These are phyloP conservation scores for Pulveroboletus ravenelii DNA, from an alignment of 768 basidiomycete species.

Conservation along the genomic window DNA sequence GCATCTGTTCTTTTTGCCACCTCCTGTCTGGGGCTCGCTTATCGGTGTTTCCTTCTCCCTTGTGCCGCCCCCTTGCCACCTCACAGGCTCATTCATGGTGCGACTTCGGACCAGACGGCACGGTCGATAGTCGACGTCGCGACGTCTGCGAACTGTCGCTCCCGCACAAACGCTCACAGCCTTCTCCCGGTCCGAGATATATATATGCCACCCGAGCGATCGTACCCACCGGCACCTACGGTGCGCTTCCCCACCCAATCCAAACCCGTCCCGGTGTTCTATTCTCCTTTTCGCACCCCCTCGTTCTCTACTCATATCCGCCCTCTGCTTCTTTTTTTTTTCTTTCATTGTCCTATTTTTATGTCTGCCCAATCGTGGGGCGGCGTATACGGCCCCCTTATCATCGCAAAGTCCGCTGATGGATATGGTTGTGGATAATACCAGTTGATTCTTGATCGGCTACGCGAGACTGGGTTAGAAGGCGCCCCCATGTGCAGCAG, in stretches of 20 bases:
- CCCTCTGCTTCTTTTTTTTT: background rate
- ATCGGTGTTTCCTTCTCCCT: background rate
- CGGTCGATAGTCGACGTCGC: conserved; percentile 55
- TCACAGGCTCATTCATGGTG: conserved; percentile 24
- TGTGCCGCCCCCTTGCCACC: background rate
- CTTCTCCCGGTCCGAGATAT: conserved; percentile 60
- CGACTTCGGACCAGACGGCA: conserved; percentile 67
- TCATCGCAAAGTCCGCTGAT: conserved; percentile 14
- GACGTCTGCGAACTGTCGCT: conserved; percentile 39
- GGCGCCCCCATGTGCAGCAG: conserved; percentile 36
- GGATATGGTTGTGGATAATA: background rate
- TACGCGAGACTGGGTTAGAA: background rate
- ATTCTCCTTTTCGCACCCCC: background rate
- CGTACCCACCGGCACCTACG: conserved; percentile 57
- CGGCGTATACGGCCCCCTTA: conserved; percentile 1
- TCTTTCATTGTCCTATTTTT: background rate
- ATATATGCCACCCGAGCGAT: conserved; percentile 59
- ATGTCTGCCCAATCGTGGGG: no score
- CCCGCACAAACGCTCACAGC: conserved; percentile 34
- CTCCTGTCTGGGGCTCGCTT: no score
- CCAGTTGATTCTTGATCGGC: background rate
- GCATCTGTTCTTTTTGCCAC: no score
- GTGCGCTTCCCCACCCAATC: conserved; percentile 23
- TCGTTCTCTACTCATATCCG: conserved; percentile 1
- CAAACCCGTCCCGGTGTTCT: background rate